Percentiles rank a stretch among this genome's conserved stretches.
Conservation (phyloP, 768 basidiomycete genomes). For the Lentinula sp. region DNA sequence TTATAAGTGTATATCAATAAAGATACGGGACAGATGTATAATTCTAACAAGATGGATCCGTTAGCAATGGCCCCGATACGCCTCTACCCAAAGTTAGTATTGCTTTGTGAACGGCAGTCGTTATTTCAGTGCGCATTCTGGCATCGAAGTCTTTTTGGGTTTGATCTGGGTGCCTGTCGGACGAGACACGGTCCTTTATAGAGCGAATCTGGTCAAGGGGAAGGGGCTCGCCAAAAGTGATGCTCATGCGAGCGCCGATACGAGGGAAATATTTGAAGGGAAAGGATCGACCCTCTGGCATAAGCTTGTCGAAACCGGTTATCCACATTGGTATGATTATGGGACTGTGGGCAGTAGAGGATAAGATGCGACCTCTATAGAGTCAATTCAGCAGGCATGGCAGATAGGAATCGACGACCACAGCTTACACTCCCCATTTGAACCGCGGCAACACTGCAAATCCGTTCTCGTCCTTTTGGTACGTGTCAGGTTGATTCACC, state of each 20-base stretch:
- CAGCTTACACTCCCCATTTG: constrained; percentile 90
- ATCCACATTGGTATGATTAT: constrained; percentile 92
- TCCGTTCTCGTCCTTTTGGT: constrained; percentile 36
- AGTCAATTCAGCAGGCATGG: background rate
- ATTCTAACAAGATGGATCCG: background rate
- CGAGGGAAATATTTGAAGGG: constrained; percentile 72
- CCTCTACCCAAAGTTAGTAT: constrained; percentile 50
- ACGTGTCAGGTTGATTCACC: constrained; percentile 66
- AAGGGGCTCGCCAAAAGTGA: constrained; percentile 80
- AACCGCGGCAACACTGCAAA: constrained; percentile 60
- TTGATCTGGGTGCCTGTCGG: background rate
- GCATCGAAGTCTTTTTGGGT: constrained; percentile 5
- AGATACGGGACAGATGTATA: background rate
- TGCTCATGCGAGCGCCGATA: constrained; percentile 53
- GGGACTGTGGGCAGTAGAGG: constrained; percentile 52
- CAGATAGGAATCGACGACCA: constrained; percentile 1
- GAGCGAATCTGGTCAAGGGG: constrained; percentile 29
- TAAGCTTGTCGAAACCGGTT: constrained; percentile 85
- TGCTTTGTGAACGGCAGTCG: constrained; percentile 42
- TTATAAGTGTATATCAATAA: background rate
- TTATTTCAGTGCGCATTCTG: constrained; percentile 45
- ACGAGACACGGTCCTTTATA: background rate
- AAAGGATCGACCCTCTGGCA: constrained; percentile 80
- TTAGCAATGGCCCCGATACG: constrained; percentile 35
- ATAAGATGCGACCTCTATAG: constrained; percentile 75